Evolutionary conservation across 768 basidiomycete genomes (phyloP).

Genomic region (Pleurotus cornucopiae): DNA sequence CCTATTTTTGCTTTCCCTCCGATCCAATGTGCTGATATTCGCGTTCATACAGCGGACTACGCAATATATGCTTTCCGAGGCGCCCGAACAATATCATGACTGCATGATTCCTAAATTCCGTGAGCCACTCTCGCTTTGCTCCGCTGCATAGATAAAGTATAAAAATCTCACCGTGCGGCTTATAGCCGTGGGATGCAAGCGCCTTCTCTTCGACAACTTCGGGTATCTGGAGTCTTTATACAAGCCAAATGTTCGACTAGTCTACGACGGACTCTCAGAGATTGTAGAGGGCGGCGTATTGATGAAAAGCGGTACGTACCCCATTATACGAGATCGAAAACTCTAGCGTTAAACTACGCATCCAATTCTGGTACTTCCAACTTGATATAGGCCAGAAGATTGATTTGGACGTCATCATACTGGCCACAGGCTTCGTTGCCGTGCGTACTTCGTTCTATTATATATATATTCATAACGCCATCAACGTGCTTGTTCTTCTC

Average conservation of each 20-base stretch:
- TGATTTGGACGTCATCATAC: conserved; percentile 37
- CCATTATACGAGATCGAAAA: not conserved
- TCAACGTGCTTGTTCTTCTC: not conserved
- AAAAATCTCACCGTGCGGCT: not conserved
- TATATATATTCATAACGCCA: not conserved
- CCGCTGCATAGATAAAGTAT: not conserved
- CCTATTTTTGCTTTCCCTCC: not conserved
- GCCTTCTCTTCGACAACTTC: conserved; percentile 41
- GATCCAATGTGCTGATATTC: no score
- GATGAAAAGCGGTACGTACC: conserved; percentile 29
- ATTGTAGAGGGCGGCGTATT: conserved; percentile 38
- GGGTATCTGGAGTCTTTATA: conserved; percentile 41
- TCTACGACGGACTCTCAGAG: conserved; percentile 35
- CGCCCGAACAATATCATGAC: conserved; percentile 42
- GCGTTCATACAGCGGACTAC: conserved; percentile 12
- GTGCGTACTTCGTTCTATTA: conserved; percentile 13
- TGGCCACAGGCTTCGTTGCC: conserved; percentile 31
- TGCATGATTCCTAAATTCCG: conserved; percentile 46
- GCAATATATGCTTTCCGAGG: conserved; percentile 31
- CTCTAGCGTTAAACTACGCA: no score
- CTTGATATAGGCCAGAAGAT: conserved; percentile 24
- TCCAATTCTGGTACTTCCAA: no score
- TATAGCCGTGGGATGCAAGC: conserved; percentile 49
- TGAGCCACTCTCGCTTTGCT: conserved; percentile 17
- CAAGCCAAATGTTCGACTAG: conserved; percentile 40